Evolutionary conservation across 805 yeast genomes (phyloP), one percentile per base, ranked within the genome.

Genomic region (Wickerhamomyces bovis): DNA sequence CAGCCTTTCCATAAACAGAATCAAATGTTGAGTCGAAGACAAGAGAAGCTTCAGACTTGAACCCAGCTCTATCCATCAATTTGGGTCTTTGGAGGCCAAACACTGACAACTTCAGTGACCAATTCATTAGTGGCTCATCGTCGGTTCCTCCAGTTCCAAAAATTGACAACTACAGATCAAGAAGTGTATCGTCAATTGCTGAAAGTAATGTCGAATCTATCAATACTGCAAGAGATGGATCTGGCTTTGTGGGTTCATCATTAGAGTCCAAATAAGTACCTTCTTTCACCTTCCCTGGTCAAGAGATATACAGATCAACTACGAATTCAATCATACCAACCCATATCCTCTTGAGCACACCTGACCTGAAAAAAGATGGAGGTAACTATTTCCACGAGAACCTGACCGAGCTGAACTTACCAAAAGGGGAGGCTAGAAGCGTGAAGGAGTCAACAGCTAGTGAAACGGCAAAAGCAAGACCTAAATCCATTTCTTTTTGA

Each of bases 51-150:
- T 42, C 21, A 15, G 13, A 31, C 11, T 25, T 60, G 38, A 58
- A 58, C 16, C 56, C 62, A 11, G 64, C 63, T 1, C 42, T 58
- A 48, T 64, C 68, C 3, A 61, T 77, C 39, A 73, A 69, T 47
- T 65, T 77, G 65, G 81, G 81, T 3, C 65, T 65, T 23, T 80
- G 86, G 85, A 73, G 71, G 56, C 85, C 85, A 2, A 76, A 80
- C 54, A 79, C 83, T 9, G 68, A 65, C 28, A 66, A 65, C 36
- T 75, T 60, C 56, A 64, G 81, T 44, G 79, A 75, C 48, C 72
- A 71, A 44, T 76, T 76, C 46, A 75, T 76, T 38, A 65, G 63
- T 51, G 75, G 68, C 44, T 41, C 46, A 7, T 45, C 51, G 7
- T 31, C 52, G 13, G 67, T 67, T 39, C 70, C 62, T 6, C 56